Base-by-base conservation (phyloP, 163 green algal genomes). In the Chlamydomonas reinhardtii region DNA sequence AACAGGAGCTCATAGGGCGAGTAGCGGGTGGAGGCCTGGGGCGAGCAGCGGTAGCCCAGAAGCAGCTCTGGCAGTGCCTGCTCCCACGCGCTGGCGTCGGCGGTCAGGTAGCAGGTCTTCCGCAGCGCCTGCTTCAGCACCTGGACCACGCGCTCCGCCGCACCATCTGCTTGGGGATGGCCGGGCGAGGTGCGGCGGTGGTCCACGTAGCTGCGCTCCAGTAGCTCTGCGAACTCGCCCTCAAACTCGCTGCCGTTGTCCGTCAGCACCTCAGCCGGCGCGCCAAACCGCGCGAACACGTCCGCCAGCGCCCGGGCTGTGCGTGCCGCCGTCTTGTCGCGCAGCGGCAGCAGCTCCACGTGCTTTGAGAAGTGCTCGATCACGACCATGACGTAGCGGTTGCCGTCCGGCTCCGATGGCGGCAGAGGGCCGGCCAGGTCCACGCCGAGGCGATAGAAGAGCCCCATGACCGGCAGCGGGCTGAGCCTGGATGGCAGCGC, bases 281-380 rank as follows among this genome's bases (percentile, higher is more conserved):
- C 39, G 0, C 83, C 80, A 70, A 88, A 89, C 0, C 69, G 35
- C 16, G 70, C 74, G 0, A 91, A 54, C 39, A 93, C 79, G 16
- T 87, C 22, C 2, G 65, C 2, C 32, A 93, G 89, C 0, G 75
- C 90, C 0, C 61, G 34, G 19, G 83, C 79, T 0, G 84, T 88
- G 3, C 16, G 39, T 1, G 14, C 35, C 59, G 61, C 19, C 5
- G n/a, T 37, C 78, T 93, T 93, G 79, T 83, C 71, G 9, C 24
- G 69, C 5, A 90, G 59, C 2, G 78, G 39, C 2, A 85, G n/a
- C 62, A 90, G 61, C 27, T 88, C 87, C 1, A 90, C 35, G 56
- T 85, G 74, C 74, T 93, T 91, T 64, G 24, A 80, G 29, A 86
- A 89, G 61, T 91, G 83, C 74, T 93, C 87, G 31, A 93, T 68